Evolutionary conservation across 306 rosid genomes (phyloP).

Genomic region (Gastrolobium villosum): DNA sequence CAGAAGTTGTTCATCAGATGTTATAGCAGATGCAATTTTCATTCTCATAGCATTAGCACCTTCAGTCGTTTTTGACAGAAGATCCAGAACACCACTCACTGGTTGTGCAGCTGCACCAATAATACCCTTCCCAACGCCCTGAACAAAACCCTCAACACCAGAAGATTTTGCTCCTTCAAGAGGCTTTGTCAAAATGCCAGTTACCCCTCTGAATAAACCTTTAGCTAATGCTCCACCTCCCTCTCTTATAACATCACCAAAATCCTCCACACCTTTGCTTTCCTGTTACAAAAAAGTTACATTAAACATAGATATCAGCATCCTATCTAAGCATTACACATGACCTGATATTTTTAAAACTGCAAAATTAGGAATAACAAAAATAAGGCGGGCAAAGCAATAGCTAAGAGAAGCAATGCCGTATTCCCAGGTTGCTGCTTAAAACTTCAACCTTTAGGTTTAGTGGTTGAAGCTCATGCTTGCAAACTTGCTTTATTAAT

Average conservation of each 20-base stretch:
- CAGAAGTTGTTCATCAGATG: slow-evolving; percentile 97
- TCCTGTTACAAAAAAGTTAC: slow-evolving; percentile 66
- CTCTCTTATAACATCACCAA: slow-evolving; percentile 93
- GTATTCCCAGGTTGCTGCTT: slow-evolving; percentile 12
- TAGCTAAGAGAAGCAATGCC: slow-evolving; percentile 27
- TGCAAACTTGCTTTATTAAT: not conserved
- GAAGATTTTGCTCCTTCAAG: slow-evolving; percentile 98
- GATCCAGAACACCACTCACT: slow-evolving; percentile 97
- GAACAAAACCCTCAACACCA: slow-evolving; percentile 99
- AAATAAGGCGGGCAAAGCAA: not conserved
- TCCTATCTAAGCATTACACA: slow-evolving; percentile 29
- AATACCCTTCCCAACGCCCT: slow-evolving; percentile 98
- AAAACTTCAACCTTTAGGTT: not conserved
- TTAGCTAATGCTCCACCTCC: slow-evolving; percentile 99
- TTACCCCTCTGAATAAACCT: slow-evolving; percentile 98
- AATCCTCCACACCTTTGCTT: slow-evolving; percentile 92
- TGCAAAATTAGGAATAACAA: slow-evolving; percentile 34
- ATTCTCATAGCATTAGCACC: slow-evolving; percentile 99
- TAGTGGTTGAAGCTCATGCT: slow-evolving; percentile 2
- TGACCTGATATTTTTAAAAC: slow-evolving; percentile 1
- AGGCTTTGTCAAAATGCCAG: slow-evolving; percentile 97
- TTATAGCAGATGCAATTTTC: slow-evolving; percentile 94
- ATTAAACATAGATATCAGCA: slow-evolving; percentile 38
- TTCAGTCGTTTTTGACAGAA: slow-evolving; percentile 94
- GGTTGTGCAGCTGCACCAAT: slow-evolving; percentile 99